Percentiles rank a stretch among this genome's conserved stretches.
Conservation (phyloP, 768 basidiomycete genomes). For the Lactarius hatsudake region DNA sequence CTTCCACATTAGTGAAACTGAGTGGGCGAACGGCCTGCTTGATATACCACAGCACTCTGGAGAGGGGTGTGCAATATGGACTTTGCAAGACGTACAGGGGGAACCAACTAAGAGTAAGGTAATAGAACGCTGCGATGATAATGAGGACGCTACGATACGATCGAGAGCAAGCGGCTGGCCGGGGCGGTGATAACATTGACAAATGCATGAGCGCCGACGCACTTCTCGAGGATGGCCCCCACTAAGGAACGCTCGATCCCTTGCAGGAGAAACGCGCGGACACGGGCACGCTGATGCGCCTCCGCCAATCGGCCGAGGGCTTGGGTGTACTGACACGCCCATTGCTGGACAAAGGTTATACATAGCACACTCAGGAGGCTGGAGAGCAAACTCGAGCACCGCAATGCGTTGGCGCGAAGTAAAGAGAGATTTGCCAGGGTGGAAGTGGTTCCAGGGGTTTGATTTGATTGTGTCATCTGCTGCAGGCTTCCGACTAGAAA, state of each 20-base stretch:
- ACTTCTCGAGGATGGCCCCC: too few relatives aligned
- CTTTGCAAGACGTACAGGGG: conserved; percentile 4
- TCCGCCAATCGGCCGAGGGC: too few relatives aligned
- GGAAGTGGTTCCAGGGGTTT: not conserved
- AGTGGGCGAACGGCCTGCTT: conserved; percentile 7
- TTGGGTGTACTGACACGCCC: too few relatives aligned
- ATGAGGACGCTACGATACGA: conserved; percentile 1
- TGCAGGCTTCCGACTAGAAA: conserved; percentile 27
- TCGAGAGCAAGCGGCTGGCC: conserved; percentile 1
- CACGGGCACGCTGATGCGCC: too few relatives aligned
- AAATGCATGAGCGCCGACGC: conserved; percentile 13
- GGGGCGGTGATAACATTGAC: conserved; percentile 12
- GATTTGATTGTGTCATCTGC: conserved; percentile 16
- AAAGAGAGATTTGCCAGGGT: not conserved
- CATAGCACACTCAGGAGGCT: too few relatives aligned
- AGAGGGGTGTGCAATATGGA: conserved; percentile 18
- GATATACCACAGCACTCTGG: conserved; percentile 7
- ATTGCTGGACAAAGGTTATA: too few relatives aligned
- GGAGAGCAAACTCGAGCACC: too few relatives aligned
- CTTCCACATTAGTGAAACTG: not conserved
- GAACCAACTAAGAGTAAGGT: conserved; percentile 1
- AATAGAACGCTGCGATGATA: not conserved
- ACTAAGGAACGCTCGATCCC: too few relatives aligned
- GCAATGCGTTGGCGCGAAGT: too few relatives aligned
- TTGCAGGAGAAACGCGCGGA: too few relatives aligned